These are phyloP conservation scores for Talaromyces adpressus DNA, from an alignment of 495 filamentous ascomycete genomes.

Conservation along the genomic window DNA sequence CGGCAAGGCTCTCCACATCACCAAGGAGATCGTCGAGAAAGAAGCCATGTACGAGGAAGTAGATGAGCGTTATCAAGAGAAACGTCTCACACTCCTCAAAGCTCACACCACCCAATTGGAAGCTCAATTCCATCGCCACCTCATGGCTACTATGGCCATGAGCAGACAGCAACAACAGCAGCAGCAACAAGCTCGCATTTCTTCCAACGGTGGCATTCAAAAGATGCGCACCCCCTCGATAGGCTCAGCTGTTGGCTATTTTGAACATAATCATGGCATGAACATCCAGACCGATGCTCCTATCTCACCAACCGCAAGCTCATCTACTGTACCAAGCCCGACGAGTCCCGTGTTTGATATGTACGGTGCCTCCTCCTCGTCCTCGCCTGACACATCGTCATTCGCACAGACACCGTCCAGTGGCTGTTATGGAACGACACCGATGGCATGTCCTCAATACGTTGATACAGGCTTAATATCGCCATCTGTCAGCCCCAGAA, in stretches of 20 bases:
- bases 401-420: neutral
- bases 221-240: constrained; percentile 26
- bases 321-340: constrained; percentile 1
- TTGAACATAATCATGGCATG: neutral
- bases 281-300: neutral
- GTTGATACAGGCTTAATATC: neutral
- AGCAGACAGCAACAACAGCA: constrained; percentile 11
- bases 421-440: constrained; percentile 25
- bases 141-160: constrained; percentile 26
- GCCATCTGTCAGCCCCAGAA: neutral
- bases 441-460: constrained; percentile 12
- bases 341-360: constrained; percentile 3
- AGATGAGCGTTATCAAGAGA: constrained; percentile 57
- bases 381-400: neutral
- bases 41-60: constrained; percentile 99
- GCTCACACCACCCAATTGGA: constrained; percentile 37
- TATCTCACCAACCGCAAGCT: neutral
- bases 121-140: constrained; percentile 33
- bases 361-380: neutral
- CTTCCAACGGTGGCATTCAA: constrained; percentile 23
- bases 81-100: constrained; percentile 35
- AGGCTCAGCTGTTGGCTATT: neutral
- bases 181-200: constrained; percentile 7
- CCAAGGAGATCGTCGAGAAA: constrained; percentile 79
- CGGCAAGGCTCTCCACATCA: constrained; percentile 75